A percentile compares a stretch with the other conserved stretches of the same genome.
phyloP scores from a whole-genome alignment of 768 basidiomycete species.

The Boletus eberwhitei region DNA sequence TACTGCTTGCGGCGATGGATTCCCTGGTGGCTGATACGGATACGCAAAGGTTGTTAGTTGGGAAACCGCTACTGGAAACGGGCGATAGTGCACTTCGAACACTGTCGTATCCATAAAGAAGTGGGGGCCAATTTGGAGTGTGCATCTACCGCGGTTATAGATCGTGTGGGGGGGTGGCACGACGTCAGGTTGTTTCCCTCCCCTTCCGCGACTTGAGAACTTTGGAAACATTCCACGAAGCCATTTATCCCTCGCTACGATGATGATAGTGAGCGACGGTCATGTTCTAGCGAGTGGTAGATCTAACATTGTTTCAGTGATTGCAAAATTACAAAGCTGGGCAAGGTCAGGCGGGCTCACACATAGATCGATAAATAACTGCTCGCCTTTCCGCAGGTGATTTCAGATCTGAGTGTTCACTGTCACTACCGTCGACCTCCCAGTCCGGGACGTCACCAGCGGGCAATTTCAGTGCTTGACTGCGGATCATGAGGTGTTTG shows the following conservation, averaged over 20 bases:
- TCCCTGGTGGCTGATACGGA: slow-evolving; percentile 29
- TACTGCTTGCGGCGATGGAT: slow-evolving; percentile 28
- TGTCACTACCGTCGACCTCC: slow-evolving; percentile 50
- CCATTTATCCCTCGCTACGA: slow-evolving; percentile 69
- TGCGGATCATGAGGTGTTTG: slow-evolving; percentile 27
- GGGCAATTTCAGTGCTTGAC: slow-evolving; percentile 42
- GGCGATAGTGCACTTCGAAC: slow-evolving; percentile 71
- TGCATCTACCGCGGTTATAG: slow-evolving; percentile 62
- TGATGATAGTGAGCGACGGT: slow-evolving; percentile 13
- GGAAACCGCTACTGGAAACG: slow-evolving; percentile 25
- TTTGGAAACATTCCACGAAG: slow-evolving; percentile 61
- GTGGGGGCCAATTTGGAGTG: slow-evolving; percentile 74
- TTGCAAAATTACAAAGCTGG: slow-evolving; percentile 58
- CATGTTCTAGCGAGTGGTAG: slow-evolving; percentile 10
- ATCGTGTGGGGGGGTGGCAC: slow-evolving; percentile 65
- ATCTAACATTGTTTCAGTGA: slow-evolving; percentile 67
- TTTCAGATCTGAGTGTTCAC: slow-evolving; percentile 40
- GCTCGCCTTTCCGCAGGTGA: slow-evolving; percentile 56
- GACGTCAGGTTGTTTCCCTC: slow-evolving; percentile 51
- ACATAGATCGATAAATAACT: not conserved
- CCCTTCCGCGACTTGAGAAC: slow-evolving; percentile 64
- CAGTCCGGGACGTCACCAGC: slow-evolving; percentile 56
- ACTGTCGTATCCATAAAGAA: slow-evolving; percentile 63
- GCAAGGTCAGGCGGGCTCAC: slow-evolving; percentile 6
- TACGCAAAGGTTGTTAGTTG: slow-evolving; percentile 25